Evolutionary conservation across 2,329 filamentous ascomycete genomes (phyloP).

Genomic region (Verticillium nonalfalfae): DNA sequence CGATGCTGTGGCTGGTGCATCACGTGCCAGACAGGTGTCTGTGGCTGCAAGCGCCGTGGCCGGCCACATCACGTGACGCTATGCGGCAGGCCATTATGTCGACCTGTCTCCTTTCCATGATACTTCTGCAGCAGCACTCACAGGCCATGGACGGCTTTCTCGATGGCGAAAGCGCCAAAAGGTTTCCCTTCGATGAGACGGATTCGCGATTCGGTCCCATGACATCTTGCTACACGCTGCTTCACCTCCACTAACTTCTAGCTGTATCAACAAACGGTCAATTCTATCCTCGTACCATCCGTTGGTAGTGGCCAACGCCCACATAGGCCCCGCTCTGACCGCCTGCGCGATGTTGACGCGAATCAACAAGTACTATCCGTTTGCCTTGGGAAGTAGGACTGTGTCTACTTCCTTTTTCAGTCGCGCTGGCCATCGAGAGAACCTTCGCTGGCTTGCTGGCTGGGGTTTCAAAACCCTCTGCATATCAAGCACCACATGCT

Average conservation of each 20-base stretch:
- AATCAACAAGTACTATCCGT: neutral
- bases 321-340: neutral
- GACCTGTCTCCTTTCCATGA: too few species aligned
- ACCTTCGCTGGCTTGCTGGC: neutral
- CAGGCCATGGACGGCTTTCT: too few species aligned
- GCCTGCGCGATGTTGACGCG: neutral
- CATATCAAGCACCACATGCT: neutral
- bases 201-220: too few species aligned
- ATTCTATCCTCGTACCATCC: neutral
- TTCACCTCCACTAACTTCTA: neutral
- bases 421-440: neutral
- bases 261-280: neutral
- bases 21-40: neutral
- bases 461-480: neutral
- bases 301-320: neutral
- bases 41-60: neutral
- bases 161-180: too few species aligned
- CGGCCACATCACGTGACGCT: too few species aligned
- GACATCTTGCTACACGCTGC: too few species aligned
- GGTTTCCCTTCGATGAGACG: too few species aligned
- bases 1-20: neutral
- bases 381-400: neutral
- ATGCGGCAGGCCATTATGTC: too few species aligned
- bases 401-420: neutral
- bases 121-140: too few species aligned